Evolutionary conservation across 2,329 filamentous ascomycete species (phyloP), one percentile per base, ranked within the genome.

Genomic region (Macrophomina tecta): DNA sequence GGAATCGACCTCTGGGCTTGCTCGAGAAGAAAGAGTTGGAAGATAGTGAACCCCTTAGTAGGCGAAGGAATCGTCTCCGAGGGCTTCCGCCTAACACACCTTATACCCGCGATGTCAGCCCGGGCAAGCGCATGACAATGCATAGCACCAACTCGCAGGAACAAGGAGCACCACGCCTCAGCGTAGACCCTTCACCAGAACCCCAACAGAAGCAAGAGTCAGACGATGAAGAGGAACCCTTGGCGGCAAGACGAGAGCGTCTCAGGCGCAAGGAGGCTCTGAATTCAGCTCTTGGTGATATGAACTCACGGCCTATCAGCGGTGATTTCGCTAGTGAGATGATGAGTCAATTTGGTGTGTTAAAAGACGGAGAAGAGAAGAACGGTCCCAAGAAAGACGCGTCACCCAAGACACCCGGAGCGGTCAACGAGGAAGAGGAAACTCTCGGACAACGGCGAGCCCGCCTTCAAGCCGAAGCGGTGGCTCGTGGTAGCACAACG

Each of bases 41-140:
- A 76, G 95, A 99, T 73, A 95, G 93, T 65, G 95, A 98, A 76
- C 94, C 95, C 0, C 82, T 97, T 23, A 93, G 91, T 72, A 85
- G 85, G 46, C 89, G 94, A 2, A 88, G 92, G 56, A 91, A 90
- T 48, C 86, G 94, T 66, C 83, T 97, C 6, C 86, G 90, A 51
- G 92, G 91, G 45, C 83, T 86, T 16, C 81, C 83, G 51, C 78
- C 80, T 0, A 76, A 80, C 6, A 38, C 64, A 75, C 32, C 65
- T 14, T 49, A 51, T 32, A 4, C 48, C 12, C 55, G 70, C 52
- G 72, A 70, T 34, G 45, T 69, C 11, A 73, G 72, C 38, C 71
- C 73, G 14, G 67, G 63, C 9, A 76, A 73, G 61, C 72, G 70
- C 28, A 58, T 49, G 30, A 66, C 64, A 3, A 48, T 66, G 40